These are phyloP conservation scores for Arachis monticola DNA, from an alignment of 331 rosid genomes.

Conservation along the genomic window DNA sequence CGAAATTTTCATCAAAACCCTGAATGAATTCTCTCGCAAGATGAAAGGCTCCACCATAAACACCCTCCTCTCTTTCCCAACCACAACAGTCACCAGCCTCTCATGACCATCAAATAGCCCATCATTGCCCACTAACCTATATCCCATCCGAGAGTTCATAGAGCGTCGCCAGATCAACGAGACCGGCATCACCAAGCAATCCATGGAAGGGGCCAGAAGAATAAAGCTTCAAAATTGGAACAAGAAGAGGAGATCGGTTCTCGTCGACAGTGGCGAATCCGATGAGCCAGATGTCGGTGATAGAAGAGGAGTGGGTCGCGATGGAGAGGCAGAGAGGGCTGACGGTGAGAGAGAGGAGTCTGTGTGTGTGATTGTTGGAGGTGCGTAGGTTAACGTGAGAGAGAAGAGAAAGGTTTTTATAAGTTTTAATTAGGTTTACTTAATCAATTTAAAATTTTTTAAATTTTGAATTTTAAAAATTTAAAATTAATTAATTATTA, in stretches of 20 bases:
- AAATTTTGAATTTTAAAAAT: too few species aligned
- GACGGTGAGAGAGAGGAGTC: too few species aligned
- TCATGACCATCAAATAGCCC: constrained; percentile 30
- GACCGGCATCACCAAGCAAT: constrained; percentile 79
- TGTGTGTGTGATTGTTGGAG: too few species aligned
- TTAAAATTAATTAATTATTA: too few species aligned
- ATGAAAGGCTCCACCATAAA: constrained; percentile 84
- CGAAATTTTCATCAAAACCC: constrained; percentile 60
- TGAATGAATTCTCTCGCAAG: constrained; percentile 70
- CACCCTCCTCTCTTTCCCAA: constrained; percentile 81
- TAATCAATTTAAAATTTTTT: too few species aligned
- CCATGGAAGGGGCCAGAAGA: constrained; percentile 44
- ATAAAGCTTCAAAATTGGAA: background rate
- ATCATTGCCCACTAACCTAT: constrained; percentile 48
- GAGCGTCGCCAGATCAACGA: constrained; percentile 53
- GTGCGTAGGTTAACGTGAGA: too few species aligned
- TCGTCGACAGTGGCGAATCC: too few species aligned
- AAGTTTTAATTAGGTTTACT: too few species aligned
- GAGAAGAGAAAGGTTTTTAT: too few species aligned
- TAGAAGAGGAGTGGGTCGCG: too few species aligned
- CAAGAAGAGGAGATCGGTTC: background rate
- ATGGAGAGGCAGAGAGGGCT: too few species aligned
- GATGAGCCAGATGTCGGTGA: too few species aligned
- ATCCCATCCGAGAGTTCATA: constrained; percentile 52
- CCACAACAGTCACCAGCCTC: constrained; percentile 71